Base-by-base conservation (phyloP, 345 rosid genomes). In the Eucalyptus pauciflora region DNA sequence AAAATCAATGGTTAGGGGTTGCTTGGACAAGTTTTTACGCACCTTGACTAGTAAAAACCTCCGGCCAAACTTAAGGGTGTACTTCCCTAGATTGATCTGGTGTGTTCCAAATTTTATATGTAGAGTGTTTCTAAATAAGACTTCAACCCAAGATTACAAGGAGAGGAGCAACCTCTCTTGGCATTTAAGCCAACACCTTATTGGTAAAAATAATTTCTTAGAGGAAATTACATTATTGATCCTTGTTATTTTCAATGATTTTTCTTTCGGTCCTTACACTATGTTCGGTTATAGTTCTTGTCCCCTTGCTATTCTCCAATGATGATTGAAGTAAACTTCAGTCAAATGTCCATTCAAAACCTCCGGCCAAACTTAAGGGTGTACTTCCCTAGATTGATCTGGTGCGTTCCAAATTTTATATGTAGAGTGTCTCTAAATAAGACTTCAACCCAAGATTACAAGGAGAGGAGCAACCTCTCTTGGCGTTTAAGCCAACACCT, bases 81-180 rank as follows among this genome's bases (percentile, higher is more conserved):
- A 64, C 71, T 64, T 64, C 37, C 37, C 3, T n/a, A 64, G 3
- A 64, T 29, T 1, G 9, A n/a, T n/a, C 0, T 3, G 3, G 20
- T n/a, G 18, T 37, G 13, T 64, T 64, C 8, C 4, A 31, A 13
- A n/a, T 29, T 29, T n/a, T 7, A n/a, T 7, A 13, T 13, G 14
- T 64, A 4, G 18, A 64, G 37, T 64, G 18, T 27, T 10, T n/a
- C 33, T n/a, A 14, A n/a, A 64, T 7, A n/a, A n/a, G 33, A n/a
- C 10, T n/a, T 64, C 17, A 64, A 64, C 33, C 71, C 37, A n/a
- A 64, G 8, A 64, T 14, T 8, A 64, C 7, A n/a, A 64, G 33
- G 7, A 62, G 15, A 62, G 16, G 16, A 12, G 33, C 8, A 29
- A 62, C 62, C 62, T 56, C 62, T 56, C 29, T 24, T 56, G 62